Percentiles rank a stretch among this genome's conserved stretches.
These are phyloP conservation scores for Jacaranda copaia DNA, from an alignment of 257 asterid species.

Conservation along the genomic window DNA sequence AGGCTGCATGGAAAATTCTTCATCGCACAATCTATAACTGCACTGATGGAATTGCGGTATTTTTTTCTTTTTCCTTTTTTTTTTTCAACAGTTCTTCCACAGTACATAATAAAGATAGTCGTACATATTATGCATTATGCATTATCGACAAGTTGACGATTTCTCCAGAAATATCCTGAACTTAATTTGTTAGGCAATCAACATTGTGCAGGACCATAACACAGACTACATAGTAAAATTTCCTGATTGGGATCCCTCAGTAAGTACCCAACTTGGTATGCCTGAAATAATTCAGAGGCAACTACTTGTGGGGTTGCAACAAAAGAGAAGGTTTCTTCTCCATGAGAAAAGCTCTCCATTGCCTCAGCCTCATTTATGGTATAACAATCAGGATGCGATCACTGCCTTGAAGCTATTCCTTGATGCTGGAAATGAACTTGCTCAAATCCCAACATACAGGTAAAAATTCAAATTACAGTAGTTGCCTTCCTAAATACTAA, in stretches of 20 bases:
- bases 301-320: slow-evolving; percentile 40
- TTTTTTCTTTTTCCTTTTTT: slow-evolving; percentile 22
- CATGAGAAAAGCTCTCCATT: slow-evolving; percentile 58
- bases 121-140: no score
- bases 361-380: slow-evolving; percentile 91
- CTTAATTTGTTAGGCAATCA: slow-evolving; percentile 7
- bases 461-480: slow-evolving; percentile 20
- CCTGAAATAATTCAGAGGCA: slow-evolving; percentile 48
- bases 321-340: slow-evolving; percentile 66
- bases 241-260: slow-evolving; percentile 92
- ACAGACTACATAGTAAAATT: slow-evolving; percentile 84
- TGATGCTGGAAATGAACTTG: slow-evolving; percentile 82
- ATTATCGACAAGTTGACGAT: no score
- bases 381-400: slow-evolving; percentile 63
- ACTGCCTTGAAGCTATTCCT: slow-evolving; percentile 81
- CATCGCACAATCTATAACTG: slow-evolving; percentile 86
- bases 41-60: slow-evolving; percentile 93
- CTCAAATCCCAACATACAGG: slow-evolving; percentile 87
- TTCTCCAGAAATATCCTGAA: background rate
- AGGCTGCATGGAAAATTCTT: slow-evolving; percentile 90
- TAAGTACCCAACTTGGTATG: slow-evolving; percentile 35
- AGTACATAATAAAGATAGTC: no score
- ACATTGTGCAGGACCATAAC: slow-evolving; percentile 79
- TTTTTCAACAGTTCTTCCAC: no score
- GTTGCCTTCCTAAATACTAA: no score